Conservation (phyloP, 2,329 filamentous ascomycete genomes). For the Sphaerulina vaccinii region DNA sequence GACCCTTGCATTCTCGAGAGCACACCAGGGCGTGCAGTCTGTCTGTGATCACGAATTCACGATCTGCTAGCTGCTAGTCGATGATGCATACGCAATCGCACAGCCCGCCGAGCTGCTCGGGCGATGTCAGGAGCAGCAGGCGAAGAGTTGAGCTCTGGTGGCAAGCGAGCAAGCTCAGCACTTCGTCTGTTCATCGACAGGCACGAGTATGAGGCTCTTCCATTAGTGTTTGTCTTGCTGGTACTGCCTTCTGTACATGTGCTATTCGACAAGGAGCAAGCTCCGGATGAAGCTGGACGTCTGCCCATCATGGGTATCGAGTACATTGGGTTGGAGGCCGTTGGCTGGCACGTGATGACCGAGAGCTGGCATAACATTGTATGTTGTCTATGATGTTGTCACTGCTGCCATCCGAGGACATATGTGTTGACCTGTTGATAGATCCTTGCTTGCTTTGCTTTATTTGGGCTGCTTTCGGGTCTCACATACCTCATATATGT, state of each 20-base stretch:
- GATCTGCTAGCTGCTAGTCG: too few relatives aligned
- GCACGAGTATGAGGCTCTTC: constrained; percentile 6
- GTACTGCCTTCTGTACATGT: constrained; percentile 8
- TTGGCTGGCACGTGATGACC: constrained; percentile 15
- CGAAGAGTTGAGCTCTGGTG: constrained; percentile 14
- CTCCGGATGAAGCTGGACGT: not conserved
- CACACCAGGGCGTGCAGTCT: too few relatives aligned
- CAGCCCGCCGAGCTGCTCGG: not conserved
- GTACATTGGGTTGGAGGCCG: constrained; percentile 11
- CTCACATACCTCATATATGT: not conserved
- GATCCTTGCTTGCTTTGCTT: constrained; percentile 8
- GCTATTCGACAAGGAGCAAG: constrained; percentile 2
- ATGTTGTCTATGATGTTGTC: not conserved
- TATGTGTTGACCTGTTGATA: too few relatives aligned
- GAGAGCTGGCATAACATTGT: constrained; percentile 10
- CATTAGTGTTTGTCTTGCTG: constrained; percentile 5
- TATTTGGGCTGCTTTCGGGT: constrained; percentile 8
- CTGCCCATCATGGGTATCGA: not conserved
- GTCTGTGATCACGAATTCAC: too few relatives aligned
- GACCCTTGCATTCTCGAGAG: too few relatives aligned
- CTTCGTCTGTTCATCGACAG: constrained; percentile 9
- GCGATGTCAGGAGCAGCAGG: constrained; percentile 13
- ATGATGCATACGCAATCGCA: too few relatives aligned
- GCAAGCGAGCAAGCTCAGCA: constrained; percentile 9
- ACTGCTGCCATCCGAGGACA: too few relatives aligned